Conservation (phyloP, 495 filamentous ascomycete species). For the Parathielavia appendiculata region DNA sequence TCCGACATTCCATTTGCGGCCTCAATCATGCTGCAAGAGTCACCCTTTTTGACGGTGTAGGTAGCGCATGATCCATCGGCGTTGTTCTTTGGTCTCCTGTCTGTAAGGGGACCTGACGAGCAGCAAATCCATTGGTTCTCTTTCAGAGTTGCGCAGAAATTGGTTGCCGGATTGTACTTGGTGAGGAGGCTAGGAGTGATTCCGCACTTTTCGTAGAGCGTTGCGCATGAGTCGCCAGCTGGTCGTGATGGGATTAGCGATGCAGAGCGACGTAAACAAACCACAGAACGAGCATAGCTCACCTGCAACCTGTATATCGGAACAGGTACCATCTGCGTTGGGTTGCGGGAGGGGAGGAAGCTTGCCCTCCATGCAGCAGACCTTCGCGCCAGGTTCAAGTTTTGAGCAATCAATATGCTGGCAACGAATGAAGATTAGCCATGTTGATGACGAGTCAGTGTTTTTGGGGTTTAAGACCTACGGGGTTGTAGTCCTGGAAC, state of each 20-base stretch:
- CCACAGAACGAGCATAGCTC: too few species aligned
- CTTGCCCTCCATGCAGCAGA: too few species aligned
- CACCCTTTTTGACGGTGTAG: conserved; percentile 33
- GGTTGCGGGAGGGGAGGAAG: too few species aligned
- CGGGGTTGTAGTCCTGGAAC: neutral
- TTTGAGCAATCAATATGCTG: neutral
- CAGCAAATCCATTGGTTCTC: conserved; percentile 45
- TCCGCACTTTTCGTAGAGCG: neutral
- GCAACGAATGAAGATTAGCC: neutral
- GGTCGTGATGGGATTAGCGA: too few species aligned
- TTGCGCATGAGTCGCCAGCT: conserved; percentile 36
- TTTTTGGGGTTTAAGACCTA: neutral
- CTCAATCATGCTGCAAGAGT: conserved; percentile 32
- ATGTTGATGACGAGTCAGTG: neutral
- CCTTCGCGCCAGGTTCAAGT: too few species aligned
- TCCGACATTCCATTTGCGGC: conserved; percentile 29
- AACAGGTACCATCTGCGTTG: too few species aligned
- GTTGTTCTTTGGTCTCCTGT: conserved; percentile 38
- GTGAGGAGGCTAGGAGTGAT: conserved; percentile 32
- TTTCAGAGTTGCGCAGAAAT: conserved; percentile 35
- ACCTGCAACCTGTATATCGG: too few species aligned
- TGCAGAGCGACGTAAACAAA: too few species aligned
- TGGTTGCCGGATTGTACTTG: conserved; percentile 34
- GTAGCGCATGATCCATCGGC: conserved; percentile 40
- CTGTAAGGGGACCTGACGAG: conserved; percentile 33